These are phyloP conservation scores for Thielaviopsis punctulata DNA, from an alignment of 2,329 filamentous ascomycete genomes.

Conservation along the genomic window DNA sequence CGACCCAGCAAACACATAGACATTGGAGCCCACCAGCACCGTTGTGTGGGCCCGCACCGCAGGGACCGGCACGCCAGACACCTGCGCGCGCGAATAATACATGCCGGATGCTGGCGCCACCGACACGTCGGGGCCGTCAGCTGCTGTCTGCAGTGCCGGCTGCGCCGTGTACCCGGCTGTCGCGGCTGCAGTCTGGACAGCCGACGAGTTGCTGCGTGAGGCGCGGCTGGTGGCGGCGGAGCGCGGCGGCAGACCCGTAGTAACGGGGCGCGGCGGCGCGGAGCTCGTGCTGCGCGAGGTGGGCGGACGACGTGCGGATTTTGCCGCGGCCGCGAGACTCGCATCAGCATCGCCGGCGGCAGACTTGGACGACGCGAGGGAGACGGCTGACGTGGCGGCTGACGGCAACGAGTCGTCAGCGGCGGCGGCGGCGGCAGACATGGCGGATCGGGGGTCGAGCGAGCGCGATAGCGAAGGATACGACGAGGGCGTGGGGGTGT, in stretches of 20 bases:
- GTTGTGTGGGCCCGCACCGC: conserved; percentile 49
- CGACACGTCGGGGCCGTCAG: conserved; percentile 40
- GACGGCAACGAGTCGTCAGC: conserved; percentile 16
- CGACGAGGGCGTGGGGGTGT: conserved; percentile 14
- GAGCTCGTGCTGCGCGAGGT: conserved; percentile 37
- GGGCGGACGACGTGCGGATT: conserved; percentile 20
- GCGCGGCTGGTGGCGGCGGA: conserved; percentile 4
- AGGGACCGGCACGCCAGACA: conserved; percentile 44
- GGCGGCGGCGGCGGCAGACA: neutral
- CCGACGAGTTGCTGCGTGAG: neutral
- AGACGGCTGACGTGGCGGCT: conserved; percentile 12
- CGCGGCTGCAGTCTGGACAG: conserved; percentile 18
- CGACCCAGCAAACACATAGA: conserved; percentile 54
- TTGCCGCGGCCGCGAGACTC: conserved; percentile 16
- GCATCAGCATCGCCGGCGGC: conserved; percentile 13
- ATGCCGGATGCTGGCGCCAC: conserved; percentile 50
- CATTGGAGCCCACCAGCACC: conserved; percentile 46
- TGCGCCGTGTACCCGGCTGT: conserved; percentile 26
- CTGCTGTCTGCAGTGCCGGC: conserved; percentile 39
- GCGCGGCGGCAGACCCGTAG: too few species aligned
- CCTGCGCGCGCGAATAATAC: conserved; percentile 52
- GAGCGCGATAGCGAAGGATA: conserved; percentile 11
- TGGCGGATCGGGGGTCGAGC: neutral
- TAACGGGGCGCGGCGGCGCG: conserved; percentile 7
- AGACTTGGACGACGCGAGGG: conserved; percentile 1